phyloP scores from a whole-genome alignment of 331 rosid species.

The Acacia pycnantha region DNA sequence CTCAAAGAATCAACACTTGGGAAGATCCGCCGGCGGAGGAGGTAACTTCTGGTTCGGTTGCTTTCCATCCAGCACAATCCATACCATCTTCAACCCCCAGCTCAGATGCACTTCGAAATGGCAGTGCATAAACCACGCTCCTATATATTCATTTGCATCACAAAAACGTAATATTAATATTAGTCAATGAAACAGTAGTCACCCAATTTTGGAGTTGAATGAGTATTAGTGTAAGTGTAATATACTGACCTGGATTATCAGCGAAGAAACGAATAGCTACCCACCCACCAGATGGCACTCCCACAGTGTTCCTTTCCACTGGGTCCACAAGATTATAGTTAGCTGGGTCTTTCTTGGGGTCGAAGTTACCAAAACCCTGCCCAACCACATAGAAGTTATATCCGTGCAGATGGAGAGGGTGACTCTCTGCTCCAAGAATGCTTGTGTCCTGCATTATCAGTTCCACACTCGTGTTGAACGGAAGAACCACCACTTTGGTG shows the following conservation, averaged over 20 bases:
- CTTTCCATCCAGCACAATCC: slow-evolving; percentile 61
- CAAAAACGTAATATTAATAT: neutral
- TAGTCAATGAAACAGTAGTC: neutral
- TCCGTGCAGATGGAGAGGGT: slow-evolving; percentile 36
- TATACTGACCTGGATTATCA: slow-evolving; percentile 32
- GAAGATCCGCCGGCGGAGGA: slow-evolving; percentile 77
- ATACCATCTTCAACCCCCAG: slow-evolving; percentile 69
- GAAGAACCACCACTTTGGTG: slow-evolving; percentile 30
- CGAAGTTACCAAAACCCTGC: slow-evolving; percentile 37
- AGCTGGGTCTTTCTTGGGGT: slow-evolving; percentile 32
- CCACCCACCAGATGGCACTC: slow-evolving; percentile 42
- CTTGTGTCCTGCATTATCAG: slow-evolving; percentile 33
- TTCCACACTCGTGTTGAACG: slow-evolving; percentile 37
- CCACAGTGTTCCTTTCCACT: slow-evolving; percentile 36
- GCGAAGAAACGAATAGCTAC: slow-evolving; percentile 37
- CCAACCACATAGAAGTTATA: slow-evolving; percentile 31
- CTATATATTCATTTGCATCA: slow-evolving; percentile 24
- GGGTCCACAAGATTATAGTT: slow-evolving; percentile 38
- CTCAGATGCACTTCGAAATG: slow-evolving; percentile 64
- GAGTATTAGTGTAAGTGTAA: neutral
- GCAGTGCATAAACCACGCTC: slow-evolving; percentile 68
- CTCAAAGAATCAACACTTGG: slow-evolving; percentile 46
- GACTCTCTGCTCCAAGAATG: slow-evolving; percentile 34
- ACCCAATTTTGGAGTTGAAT: neutral
- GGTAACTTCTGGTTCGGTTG: slow-evolving; percentile 52